Conservation (phyloP, 228 moss, liverwort and hornwort species). For the Sphagnum fallax region DNA sequence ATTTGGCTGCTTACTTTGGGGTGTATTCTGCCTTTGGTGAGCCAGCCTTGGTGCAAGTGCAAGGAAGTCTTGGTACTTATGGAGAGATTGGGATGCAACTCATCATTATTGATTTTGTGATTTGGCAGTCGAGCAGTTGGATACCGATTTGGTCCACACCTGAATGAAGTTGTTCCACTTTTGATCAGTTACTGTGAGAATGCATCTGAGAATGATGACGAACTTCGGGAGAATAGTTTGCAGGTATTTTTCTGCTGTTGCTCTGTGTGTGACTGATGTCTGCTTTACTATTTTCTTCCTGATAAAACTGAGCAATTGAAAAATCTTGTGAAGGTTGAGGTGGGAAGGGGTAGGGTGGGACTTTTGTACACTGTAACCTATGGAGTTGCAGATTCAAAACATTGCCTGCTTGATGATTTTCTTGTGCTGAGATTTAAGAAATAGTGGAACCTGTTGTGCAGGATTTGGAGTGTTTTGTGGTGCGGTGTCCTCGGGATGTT, state of each 20-base stretch:
- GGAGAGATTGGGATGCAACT: too few relatives aligned
- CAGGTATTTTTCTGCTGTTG: constrained; percentile 48
- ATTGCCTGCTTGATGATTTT: too few relatives aligned
- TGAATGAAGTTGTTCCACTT: constrained; percentile 93
- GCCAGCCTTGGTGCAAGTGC: too few relatives aligned
- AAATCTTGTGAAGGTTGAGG: background rate
- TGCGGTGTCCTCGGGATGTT: constrained; percentile 94
- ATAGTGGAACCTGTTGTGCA: constrained; percentile 7
- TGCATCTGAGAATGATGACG: constrained; percentile 99
- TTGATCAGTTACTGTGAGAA: constrained; percentile 90
- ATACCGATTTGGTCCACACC: constrained; percentile 96
- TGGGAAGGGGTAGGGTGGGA: too few relatives aligned
- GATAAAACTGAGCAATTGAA: background rate
- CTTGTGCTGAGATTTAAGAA: too few relatives aligned
- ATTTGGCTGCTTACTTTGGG: too few relatives aligned
- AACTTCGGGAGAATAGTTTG: constrained; percentile 92
- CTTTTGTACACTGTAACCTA: too few relatives aligned
- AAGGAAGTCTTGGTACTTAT: too few relatives aligned
- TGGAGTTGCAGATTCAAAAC: too few relatives aligned
- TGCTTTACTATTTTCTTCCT: background rate
- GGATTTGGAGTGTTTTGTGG: constrained; percentile 94
- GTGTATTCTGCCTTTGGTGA: too few relatives aligned
- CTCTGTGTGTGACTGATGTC: too few relatives aligned
- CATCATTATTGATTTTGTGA: background rate
- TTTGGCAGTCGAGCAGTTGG: constrained; percentile 85